Evolutionary conservation across 441 rosid species (phyloP), one percentile per base, ranked within the genome.

Genomic region (Melastoma candidum): DNA sequence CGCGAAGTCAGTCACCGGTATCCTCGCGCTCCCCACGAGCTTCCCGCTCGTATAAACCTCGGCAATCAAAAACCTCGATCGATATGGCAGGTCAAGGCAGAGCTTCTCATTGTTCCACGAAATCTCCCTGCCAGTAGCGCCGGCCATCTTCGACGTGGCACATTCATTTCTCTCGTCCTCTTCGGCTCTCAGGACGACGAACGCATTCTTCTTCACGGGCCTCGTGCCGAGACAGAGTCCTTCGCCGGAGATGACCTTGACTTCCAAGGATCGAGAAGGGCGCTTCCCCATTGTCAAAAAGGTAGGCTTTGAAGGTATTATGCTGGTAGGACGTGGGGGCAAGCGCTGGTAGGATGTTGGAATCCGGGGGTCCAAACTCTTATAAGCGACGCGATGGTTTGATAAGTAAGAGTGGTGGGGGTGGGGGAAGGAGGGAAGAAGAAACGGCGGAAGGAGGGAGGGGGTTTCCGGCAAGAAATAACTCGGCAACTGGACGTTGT

Each of bases 21-120:
- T 48, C 32, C 47, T 57, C 53, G 61, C 51, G 11, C 14, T 13
- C 32, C 61, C 61, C 11, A 57, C 39, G 32, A 48, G 8, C 12
- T 25, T 11, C 45, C 17, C 61, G 2, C 46, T 57, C 52, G 46
- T 44, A n/a, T 12, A 25, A 0, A 57, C 61, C 52, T 57, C 52
- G 3, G 36, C 36, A 3, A 36, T 48, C 9, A 57, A 11, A 32
- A 7, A 39, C 13, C 11, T 2, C 14, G 32, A 10, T 4, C 8
- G 9, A 29, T 8, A 24, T 1, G 61, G 53, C 11, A 57, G 26
- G 29, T 57, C 61, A 26, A 57, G 10, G 22, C 11, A 46, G 7
- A 57, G 44, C 50, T 57, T 47, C 45, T 57, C 53, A 4, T 10
- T 36, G 47, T 47, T 12, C 61, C 61, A 57, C 27, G 11, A 27